Base-by-base conservation (phyloP, 306 rosid genomes). In the Quercus berberidifolia region DNA sequence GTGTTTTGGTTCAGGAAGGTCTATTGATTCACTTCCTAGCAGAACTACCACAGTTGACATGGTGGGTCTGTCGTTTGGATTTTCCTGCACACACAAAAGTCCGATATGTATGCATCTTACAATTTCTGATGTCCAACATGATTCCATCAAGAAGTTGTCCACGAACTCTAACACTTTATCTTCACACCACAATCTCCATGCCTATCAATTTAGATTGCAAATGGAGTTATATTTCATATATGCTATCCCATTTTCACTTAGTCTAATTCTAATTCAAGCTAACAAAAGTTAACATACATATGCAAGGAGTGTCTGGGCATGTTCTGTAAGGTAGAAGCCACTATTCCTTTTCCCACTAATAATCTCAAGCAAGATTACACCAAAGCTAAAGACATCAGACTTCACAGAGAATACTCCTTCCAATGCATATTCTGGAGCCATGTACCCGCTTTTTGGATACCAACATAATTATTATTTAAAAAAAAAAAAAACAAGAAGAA, bases 381-480 rank as follows among this genome's bases (percentile, higher is more conserved):
- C 89, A 63, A 85, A 87, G 58, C 87, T 82, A 5, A 85, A 87
- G 56, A 85, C 85, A 72, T 87, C 88, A 0, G 90, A 87, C 33
- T 87, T 87, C 19, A 78, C 71, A 2, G 90, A 87, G 25, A 79
- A 87, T 43, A 84, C 35, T 17, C 90, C 88, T 57, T 79, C 82
- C 87, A 87, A 80, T 3, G 90, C 90, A 78, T 87, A 87, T 43
- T 87, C 85, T 10, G 90, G 88, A 73, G 93, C 78, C 88, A 89
- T 89, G 30, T 89, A 89, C 46, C 93, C 93, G 18, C 91, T 87
- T 46, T 59, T 1, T 31, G 57, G 63, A 33, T 71, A 49, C 5
- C 17, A 49, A 12, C 54, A 49, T 49, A 3, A 49, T 49, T 10
- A 10, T 49, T 49, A 49, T 49, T 49, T 2, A 7, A 9, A 2